Evolutionary conservation across 768 basidiomycete species (phyloP), one percentile per base, ranked within the genome.

Genomic region (Grammothele lineata): DNA sequence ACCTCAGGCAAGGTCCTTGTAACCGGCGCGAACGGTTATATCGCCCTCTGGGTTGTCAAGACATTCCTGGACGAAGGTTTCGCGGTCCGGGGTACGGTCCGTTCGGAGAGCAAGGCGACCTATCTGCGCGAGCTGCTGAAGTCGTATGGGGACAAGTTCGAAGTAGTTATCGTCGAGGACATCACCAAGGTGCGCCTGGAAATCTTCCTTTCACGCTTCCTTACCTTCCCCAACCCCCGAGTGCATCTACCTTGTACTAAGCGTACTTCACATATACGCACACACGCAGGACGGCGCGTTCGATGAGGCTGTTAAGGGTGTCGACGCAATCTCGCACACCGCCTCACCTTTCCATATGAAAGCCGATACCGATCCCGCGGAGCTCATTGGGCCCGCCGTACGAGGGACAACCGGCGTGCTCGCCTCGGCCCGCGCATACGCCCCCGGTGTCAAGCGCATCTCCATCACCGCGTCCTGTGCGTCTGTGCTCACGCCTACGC

Each of bases 251-350:
- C 8, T 32, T 15, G 30, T 32, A 32, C 15, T n/a, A n/a, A n/a
- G n/a, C n/a, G n/a, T n/a, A n/a, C n/a, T n/a, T n/a, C n/a, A n/a
- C n/a, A n/a, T n/a, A n/a, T n/a, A n/a, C n/a, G n/a, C n/a, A n/a
- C n/a, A n/a, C 8, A 30, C 9, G 5, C 22, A 82, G 80, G 74
- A 74, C 2, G 78, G 77, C 6, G 85, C 83, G 1, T 93, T 90
- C 51, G 87, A 92, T 60, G 80, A 87, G 41, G 87, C 81, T 0
- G 84, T 91, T 48, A 77, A 81, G 61, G 87, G 75, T 1, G 80
- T 91, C 7, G 81, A 87, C 48, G 89, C 75, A 0, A 77, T 92
- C 41, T 73, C 69, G 30, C 87, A 88, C 57, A 79, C 73, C 3
- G 85, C 85, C 0, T 86, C 85, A 1, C 85, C 86, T 1, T 73